Percentiles rank a stretch among this genome's conserved stretches.
These are phyloP conservation scores for Monosporozyma siamensis DNA, from an alignment of 805 yeast species.

Conservation along the genomic window DNA sequence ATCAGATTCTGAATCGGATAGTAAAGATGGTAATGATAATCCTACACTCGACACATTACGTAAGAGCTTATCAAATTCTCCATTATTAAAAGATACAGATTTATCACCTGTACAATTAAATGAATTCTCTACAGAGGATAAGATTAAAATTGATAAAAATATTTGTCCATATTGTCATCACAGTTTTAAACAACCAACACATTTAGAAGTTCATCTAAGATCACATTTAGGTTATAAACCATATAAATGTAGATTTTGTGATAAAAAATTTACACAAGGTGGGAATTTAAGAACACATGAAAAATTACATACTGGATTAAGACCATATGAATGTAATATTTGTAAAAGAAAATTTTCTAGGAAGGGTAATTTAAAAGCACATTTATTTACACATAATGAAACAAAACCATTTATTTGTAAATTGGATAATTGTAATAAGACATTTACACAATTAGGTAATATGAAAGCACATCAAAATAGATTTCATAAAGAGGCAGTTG, in stretches of 20 bases:
- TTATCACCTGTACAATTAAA: too few relatives aligned
- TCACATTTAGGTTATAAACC: constrained; percentile 85
- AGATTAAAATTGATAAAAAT: too few relatives aligned
- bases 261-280: constrained; percentile 79
- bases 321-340: constrained; percentile 71
- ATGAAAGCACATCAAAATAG: constrained; percentile 90
- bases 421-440: constrained; percentile 71
- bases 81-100: neutral
- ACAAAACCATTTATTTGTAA: constrained; percentile 71
- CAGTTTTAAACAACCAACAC: constrained; percentile 80
- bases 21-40: neutral
- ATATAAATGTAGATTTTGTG: constrained; percentile 71
- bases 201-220: constrained; percentile 79
- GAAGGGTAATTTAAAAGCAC: constrained; percentile 89
- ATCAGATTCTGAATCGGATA: neutral
- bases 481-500: constrained; percentile 67
- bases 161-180: too few relatives aligned
- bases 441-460: constrained; percentile 87
- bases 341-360: constrained; percentile 77
- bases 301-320: constrained; percentile 84
- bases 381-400: constrained; percentile 69
- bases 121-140: neutral
- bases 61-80: neutral
- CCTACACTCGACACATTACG: neutral
- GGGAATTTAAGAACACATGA: constrained; percentile 82